These are phyloP conservation scores for Blastocystis sp. DNA, from an alignment of 352 stramenopile species.

Conservation along the genomic window DNA sequence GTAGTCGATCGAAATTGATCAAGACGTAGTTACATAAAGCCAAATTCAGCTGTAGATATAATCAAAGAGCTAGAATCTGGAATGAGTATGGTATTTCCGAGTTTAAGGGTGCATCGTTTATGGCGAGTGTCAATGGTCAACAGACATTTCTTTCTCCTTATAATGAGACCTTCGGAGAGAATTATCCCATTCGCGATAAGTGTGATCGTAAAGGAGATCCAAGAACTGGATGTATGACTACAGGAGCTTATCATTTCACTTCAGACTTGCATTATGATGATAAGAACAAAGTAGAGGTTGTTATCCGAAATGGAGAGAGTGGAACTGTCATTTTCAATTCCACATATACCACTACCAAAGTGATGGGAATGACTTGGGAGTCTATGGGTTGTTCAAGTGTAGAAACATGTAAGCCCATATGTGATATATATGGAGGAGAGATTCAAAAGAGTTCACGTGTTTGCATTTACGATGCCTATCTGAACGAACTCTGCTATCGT, in stretches of 20 bases:
- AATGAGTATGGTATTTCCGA: conserved; percentile 8
- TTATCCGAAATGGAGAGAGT: background rate
- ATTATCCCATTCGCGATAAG: conserved; percentile 48
- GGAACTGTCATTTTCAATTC: conserved; percentile 26
- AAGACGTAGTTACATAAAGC: background rate
- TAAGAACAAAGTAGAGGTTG: background rate
- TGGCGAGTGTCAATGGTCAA: background rate
- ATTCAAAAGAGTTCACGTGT: background rate
- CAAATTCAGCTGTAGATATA: background rate
- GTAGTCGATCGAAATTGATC: background rate
- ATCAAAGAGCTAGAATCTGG: background rate
- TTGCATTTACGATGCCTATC: conserved; percentile 9
- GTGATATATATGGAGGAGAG: background rate
- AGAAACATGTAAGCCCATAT: background rate
- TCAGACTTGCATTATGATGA: background rate
- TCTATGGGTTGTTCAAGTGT: background rate
- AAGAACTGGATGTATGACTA: background rate
- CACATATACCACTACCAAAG: background rate
- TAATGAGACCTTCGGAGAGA: background rate
- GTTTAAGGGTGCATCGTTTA: conserved; percentile 19
- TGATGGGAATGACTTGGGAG: background rate
- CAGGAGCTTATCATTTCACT: conserved; percentile 19
- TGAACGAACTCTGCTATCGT: conserved; percentile 34
- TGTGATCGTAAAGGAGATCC: conserved; percentile 19
- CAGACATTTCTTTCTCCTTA: background rate